These are phyloP conservation scores for Phytophthora quininea DNA, from an alignment of 352 stramenopile species.

Conservation along the genomic window DNA sequence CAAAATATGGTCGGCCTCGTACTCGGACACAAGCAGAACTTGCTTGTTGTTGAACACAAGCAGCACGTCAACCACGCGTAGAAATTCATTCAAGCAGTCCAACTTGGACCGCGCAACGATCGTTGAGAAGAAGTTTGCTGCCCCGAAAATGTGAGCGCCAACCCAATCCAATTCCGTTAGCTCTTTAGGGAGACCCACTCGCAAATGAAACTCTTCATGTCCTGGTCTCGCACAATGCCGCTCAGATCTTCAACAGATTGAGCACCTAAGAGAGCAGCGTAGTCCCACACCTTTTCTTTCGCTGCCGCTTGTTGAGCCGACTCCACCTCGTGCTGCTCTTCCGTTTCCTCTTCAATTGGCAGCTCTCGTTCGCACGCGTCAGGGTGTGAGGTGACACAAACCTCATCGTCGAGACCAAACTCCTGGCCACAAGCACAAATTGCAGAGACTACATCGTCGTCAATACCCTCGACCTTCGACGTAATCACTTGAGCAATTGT, in stretches of 20 bases:
- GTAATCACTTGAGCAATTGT: slow-evolving; percentile 48
- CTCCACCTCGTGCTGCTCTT: slow-evolving; percentile 38
- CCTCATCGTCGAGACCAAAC: slow-evolving; percentile 48
- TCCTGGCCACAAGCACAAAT: slow-evolving; percentile 18
- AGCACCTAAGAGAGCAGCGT: slow-evolving; percentile 11
- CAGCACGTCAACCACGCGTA: slow-evolving; percentile 43
- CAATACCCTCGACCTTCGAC: slow-evolving; percentile 16
- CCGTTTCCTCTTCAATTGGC: slow-evolving; percentile 55
- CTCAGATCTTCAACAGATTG: slow-evolving; percentile 20
- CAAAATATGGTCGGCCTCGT: slow-evolving; percentile 48
- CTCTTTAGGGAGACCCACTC: slow-evolving; percentile 11
- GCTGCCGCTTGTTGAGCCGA: slow-evolving; percentile 6
- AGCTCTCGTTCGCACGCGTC: slow-evolving; percentile 67
- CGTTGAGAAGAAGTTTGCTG: slow-evolving; percentile 54
- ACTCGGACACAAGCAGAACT: slow-evolving; percentile 45
- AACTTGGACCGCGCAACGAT: not conserved
- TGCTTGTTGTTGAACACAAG: slow-evolving; percentile 49
- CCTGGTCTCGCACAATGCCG: not conserved
- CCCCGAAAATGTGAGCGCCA: slow-evolving; percentile 35
- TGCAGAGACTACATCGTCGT: slow-evolving; percentile 11
- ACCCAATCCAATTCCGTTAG: slow-evolving; percentile 37
- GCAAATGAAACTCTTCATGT: slow-evolving; percentile 14
- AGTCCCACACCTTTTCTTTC: slow-evolving; percentile 35
- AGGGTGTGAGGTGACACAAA: slow-evolving; percentile 45
- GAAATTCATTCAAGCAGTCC: slow-evolving; percentile 23